Percentiles rank a stretch among this genome's conserved stretches.
Evolutionary conservation across 2,329 filamentous ascomycete species (phyloP).

Genomic region (Diaporthe citriasiana): DNA sequence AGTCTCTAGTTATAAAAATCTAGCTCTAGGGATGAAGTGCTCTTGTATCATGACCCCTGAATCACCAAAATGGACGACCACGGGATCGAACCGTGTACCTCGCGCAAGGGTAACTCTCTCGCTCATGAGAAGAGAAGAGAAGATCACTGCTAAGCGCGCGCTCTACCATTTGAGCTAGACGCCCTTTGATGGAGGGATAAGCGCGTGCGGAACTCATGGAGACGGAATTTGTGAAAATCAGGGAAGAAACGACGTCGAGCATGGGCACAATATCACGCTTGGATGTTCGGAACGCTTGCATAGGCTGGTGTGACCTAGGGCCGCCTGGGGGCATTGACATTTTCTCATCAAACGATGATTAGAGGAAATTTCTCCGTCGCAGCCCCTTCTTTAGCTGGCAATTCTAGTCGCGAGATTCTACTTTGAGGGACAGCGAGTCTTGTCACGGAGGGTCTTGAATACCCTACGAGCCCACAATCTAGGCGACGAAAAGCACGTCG

Average conservation of each 20-base stretch:
- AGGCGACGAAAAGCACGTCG: too few relatives aligned
- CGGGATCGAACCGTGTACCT: conserved; percentile 40
- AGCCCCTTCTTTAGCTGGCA: neutral
- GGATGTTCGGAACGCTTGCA: too few relatives aligned
- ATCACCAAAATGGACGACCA: conserved; percentile 34
- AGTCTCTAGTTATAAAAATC: too few relatives aligned
- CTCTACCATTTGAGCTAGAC: conserved; percentile 40
- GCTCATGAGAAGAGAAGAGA: too few relatives aligned
- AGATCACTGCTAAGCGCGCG: conserved; percentile 34
- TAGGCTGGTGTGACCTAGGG: neutral
- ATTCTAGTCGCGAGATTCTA: neutral
- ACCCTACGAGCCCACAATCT: too few relatives aligned
- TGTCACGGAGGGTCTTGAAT: too few relatives aligned
- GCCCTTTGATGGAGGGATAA: neutral
- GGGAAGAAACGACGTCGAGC: neutral
- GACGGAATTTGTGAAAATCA: rapidly evolving
- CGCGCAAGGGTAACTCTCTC: too few relatives aligned
- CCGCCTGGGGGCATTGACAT: neutral
- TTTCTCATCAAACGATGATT: too few relatives aligned
- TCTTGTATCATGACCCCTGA: neutral
- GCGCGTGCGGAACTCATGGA: neutral
- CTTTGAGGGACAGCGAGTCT: too few relatives aligned
- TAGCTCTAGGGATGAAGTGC: neutral
- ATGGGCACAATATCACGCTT: neutral
- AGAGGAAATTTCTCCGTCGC: neutral